These are phyloP conservation scores for Paramicrosporidium saccamoebae DNA, from an alignment of 371 early-diverging fungal genomes.

Conservation along the genomic window DNA sequence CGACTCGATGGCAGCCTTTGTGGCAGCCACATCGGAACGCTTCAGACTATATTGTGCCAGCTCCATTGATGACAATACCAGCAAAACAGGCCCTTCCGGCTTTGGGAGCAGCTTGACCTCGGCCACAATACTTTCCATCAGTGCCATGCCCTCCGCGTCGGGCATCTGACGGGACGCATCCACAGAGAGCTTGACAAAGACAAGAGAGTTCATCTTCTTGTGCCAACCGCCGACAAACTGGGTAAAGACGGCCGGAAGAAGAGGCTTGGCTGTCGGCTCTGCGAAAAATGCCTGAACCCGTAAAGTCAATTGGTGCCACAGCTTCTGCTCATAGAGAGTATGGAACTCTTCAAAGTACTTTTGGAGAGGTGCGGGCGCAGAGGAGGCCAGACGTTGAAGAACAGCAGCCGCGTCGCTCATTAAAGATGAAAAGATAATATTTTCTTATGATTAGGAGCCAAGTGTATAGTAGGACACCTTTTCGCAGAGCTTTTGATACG, in stretches of 20 bases:
- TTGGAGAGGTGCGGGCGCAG: conserved; percentile 26
- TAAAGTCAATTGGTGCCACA: conserved; percentile 87
- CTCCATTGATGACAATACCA: conserved; percentile 54
- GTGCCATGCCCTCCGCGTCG: conserved; percentile 9
- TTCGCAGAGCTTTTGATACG: no score
- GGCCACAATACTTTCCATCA: conserved; percentile 19
- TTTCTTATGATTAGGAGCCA: no score
- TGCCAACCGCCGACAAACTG: conserved; percentile 73
- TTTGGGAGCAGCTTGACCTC: conserved; percentile 15
- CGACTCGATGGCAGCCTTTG: conserved; percentile 42
- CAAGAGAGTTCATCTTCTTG: conserved; percentile 62
- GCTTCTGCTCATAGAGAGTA: conserved; percentile 62
- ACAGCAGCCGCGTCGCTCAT: no score
- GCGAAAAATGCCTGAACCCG: conserved; percentile 30
- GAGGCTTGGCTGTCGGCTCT: conserved; percentile 32
- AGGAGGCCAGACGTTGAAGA: no score
- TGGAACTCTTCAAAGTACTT: conserved; percentile 39
- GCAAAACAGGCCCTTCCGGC: conserved; percentile 39
- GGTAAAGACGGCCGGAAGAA: conserved; percentile 39
- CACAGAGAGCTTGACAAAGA: conserved; percentile 40
- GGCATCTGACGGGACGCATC: conserved; percentile 31
- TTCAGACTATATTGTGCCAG: conserved; percentile 40
- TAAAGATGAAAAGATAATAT: no score
- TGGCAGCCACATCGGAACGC: conserved; percentile 29
- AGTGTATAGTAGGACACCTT: no score